A percentile compares a stretch with the other conserved stretches of the same genome.
phyloP scores from a whole-genome alignment of 1,139 yeast species.

The Magnusiomyces tetraspermus region DNA sequence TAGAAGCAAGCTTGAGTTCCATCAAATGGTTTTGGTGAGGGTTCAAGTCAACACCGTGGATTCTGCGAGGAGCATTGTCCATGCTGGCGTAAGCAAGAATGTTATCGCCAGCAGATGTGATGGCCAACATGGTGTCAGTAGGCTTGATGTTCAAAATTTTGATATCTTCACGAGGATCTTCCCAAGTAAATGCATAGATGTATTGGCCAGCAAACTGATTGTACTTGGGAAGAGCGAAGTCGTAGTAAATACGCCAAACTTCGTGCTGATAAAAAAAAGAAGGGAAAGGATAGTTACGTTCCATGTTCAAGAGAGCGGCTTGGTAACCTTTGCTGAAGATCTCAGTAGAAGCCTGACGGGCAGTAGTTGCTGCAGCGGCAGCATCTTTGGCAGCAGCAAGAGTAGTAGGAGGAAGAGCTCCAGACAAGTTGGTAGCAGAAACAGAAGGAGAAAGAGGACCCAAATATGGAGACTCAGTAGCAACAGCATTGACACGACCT shows the following conservation, averaged over 20 bases:
- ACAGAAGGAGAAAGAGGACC: slow-evolving; percentile 40
- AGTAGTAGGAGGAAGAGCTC: slow-evolving; percentile 68
- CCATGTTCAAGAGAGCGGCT: slow-evolving; percentile 56
- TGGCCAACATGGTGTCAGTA: slow-evolving; percentile 67
- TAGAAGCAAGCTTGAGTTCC: slow-evolving; percentile 66
- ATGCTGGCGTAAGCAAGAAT: slow-evolving; percentile 62
- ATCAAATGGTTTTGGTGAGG: slow-evolving; percentile 75
- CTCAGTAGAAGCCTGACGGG: slow-evolving; percentile 1
- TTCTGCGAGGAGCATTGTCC: slow-evolving; percentile 61
- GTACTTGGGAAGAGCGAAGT: slow-evolving; percentile 57
- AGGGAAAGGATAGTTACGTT: slow-evolving; percentile 65
- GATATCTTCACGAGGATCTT: slow-evolving; percentile 76
- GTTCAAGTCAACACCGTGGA: slow-evolving; percentile 78
- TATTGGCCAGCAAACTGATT: slow-evolving; percentile 68
- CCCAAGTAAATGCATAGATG: slow-evolving; percentile 86
- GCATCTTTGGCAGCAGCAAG: slow-evolving; percentile 48
- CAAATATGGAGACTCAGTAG: slow-evolving; percentile 71
- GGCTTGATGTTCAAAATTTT: slow-evolving; percentile 50
- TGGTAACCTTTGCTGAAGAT: slow-evolving; percentile 59
- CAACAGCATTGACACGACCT: slow-evolving; percentile 59
- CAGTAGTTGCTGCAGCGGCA: slow-evolving; percentile 19
- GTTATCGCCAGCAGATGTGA: slow-evolving; percentile 82
- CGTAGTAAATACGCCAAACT: slow-evolving; percentile 71
- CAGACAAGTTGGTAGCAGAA: slow-evolving; percentile 47
- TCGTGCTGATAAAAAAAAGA: slow-evolving; percentile 68